phyloP scores from a whole-genome alignment of 768 basidiomycete species.

The Hypsizygus marmoreus region DNA sequence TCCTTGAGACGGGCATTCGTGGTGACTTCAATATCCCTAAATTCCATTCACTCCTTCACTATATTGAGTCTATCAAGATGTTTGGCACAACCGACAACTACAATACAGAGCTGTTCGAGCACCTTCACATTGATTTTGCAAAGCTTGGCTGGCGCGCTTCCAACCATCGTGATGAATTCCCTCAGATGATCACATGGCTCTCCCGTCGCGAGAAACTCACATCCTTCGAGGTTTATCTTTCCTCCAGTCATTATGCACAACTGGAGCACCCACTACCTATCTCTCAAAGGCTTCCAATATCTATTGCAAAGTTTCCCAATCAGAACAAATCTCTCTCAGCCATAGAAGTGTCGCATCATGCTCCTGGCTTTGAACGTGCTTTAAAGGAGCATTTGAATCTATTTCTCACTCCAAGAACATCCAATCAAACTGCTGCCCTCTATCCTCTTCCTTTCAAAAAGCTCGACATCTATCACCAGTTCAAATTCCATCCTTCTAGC shows the following conservation, averaged over 20 bases:
- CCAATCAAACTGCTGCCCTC: neutral
- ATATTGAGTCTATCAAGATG: constrained; percentile 26
- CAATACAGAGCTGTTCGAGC: constrained; percentile 39
- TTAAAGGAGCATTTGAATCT: constrained; percentile 26
- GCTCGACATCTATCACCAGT: constrained; percentile 23
- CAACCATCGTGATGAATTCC: constrained; percentile 34
- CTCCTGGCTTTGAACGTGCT: constrained; percentile 24
- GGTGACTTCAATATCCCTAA: constrained; percentile 44
- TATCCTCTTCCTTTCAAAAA: constrained; percentile 18
- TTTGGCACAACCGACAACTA: constrained; percentile 38
- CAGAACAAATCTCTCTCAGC: constrained; percentile 16
- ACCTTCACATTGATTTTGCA: constrained; percentile 40
- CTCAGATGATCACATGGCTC: constrained; percentile 41
- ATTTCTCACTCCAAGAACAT: constrained; percentile 13
- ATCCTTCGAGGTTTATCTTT: no score
- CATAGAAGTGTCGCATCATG: constrained; percentile 15
- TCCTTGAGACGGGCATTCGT: constrained; percentile 33
- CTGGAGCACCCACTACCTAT: no score
- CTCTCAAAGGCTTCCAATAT: neutral
- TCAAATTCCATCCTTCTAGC: constrained; percentile 20
- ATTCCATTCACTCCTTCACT: constrained; percentile 39
- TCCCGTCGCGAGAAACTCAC: no score
- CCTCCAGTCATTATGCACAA: no score
- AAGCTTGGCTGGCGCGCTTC: no score
- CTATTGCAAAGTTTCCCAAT: constrained; percentile 6